These are phyloP conservation scores for Zymoseptoria passerinii DNA, from an alignment of 2,329 filamentous ascomycete genomes.

Conservation along the genomic window DNA sequence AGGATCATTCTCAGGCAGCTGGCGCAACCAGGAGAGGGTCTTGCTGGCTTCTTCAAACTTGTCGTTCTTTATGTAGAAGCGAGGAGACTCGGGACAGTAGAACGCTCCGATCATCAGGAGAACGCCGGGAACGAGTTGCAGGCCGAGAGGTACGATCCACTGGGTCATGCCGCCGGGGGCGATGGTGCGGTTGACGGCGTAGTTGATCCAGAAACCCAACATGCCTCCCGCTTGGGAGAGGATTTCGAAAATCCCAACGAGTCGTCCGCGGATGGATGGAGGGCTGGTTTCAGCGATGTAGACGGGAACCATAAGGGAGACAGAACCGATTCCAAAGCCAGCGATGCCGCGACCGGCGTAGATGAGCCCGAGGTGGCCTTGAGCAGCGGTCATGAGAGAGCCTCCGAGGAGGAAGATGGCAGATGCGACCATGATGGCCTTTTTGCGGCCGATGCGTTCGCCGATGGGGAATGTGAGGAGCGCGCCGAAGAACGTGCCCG, in stretches of 20 bases:
- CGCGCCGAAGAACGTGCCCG: constrained; percentile 34
- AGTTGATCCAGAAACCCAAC: constrained; percentile 39
- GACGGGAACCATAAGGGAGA: constrained; percentile 32
- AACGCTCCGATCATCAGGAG: constrained; percentile 31
- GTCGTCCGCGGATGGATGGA: constrained; percentile 54
- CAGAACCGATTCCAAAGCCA: constrained; percentile 33
- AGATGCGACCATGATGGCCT: constrained; percentile 40
- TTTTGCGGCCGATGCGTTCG: constrained; percentile 42
- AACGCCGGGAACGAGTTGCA: constrained; percentile 37
- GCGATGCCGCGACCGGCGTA: constrained; percentile 32
- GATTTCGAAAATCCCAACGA: constrained; percentile 60
- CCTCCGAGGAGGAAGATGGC: constrained; percentile 37
- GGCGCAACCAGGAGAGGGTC: constrained; percentile 38
- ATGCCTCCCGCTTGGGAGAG: constrained; percentile 55
- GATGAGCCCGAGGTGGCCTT: constrained; percentile 30
- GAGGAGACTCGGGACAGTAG: constrained; percentile 30
- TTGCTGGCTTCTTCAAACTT: constrained; percentile 33
- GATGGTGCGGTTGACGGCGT: constrained; percentile 35
- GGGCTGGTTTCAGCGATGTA: constrained; percentile 42
- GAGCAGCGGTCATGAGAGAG: constrained; percentile 32
- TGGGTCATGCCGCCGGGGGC: constrained; percentile 43
- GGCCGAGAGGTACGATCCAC: constrained; percentile 55
- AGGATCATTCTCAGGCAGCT: constrained; percentile 35
- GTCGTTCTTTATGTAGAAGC: constrained; percentile 18
- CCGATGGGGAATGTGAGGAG: constrained; percentile 39